These are phyloP conservation scores for Phytophthora foliorum DNA, from an alignment of 352 stramenopile species.

Conservation along the genomic window DNA sequence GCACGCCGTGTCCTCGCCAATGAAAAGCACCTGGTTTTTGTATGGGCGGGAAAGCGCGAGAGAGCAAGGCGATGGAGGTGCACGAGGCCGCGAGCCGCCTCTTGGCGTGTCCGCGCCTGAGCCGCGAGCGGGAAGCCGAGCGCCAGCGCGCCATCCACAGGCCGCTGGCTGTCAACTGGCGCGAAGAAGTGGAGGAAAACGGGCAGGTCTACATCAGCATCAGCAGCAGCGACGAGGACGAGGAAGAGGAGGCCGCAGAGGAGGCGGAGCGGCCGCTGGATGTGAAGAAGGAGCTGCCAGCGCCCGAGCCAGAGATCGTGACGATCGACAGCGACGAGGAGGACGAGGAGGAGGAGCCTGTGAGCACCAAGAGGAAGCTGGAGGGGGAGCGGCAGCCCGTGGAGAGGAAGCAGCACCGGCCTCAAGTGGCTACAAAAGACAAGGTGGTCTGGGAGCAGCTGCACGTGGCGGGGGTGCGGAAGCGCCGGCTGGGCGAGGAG, in stretches of 20 bases:
- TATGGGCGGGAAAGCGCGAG: slow-evolving; percentile 14
- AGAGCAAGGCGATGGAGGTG: slow-evolving; percentile 50
- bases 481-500: slow-evolving; percentile 62
- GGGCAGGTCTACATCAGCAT: slow-evolving; percentile 71
- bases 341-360: slow-evolving; percentile 27
- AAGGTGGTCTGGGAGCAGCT: slow-evolving; percentile 24
- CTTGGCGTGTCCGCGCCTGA: slow-evolving; percentile 46
- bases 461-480: slow-evolving; percentile 24
- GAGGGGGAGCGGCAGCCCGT: slow-evolving; percentile 19
- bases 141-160: slow-evolving; percentile 85
- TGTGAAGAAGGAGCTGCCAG: slow-evolving; percentile 17
- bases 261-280: not conserved
- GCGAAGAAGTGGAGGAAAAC: slow-evolving; percentile 57
- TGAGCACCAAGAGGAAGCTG: slow-evolving; percentile 40
- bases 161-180: slow-evolving; percentile 82
- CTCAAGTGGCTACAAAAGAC: slow-evolving; percentile 14
- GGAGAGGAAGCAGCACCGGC: slow-evolving; percentile 31
- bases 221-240: slow-evolving; percentile 44
- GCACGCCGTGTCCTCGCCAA: slow-evolving; percentile 24
- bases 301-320: slow-evolving; percentile 30
- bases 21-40: slow-evolving; percentile 33
- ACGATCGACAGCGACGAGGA: slow-evolving; percentile 47
- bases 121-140: slow-evolving; percentile 56
- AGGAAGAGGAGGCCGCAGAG: slow-evolving; percentile 21
- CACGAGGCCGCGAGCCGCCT: slow-evolving; percentile 45